Evolutionary conservation across 192 early-diverging fungal genomes (phyloP).

Genomic region (Backusella tarrabulga): DNA sequence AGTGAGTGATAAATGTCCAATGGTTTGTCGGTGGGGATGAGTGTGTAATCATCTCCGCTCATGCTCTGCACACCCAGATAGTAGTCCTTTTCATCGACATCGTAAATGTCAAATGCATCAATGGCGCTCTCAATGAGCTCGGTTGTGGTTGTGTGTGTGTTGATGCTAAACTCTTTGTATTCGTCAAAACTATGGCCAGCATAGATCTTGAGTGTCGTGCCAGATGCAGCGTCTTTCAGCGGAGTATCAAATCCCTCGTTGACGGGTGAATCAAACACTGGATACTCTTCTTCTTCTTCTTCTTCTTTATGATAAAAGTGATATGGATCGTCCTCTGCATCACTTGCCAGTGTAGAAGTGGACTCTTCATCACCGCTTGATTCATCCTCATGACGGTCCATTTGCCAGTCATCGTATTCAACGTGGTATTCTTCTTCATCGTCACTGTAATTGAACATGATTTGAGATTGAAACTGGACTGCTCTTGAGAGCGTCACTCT

Average conservation of each 20-base stretch:
- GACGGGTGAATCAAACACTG: neutral
- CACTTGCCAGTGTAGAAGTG: constrained; percentile 18
- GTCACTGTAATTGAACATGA: constrained; percentile 23
- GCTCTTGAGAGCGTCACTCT: constrained; percentile 31
- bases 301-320: constrained; percentile 11
- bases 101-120: constrained; percentile 35
- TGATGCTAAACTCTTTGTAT: constrained; percentile 17
- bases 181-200: constrained; percentile 37
- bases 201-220: constrained; percentile 35
- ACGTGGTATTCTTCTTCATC: constrained; percentile 41
- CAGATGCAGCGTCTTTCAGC: neutral
- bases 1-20: constrained; percentile 52
- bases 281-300: neutral
- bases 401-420: constrained; percentile 45
- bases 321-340: neutral
- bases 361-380: constrained; percentile 38
- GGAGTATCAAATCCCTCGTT: constrained; percentile 6
- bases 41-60: constrained; percentile 48
- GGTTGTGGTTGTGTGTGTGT: constrained; percentile 34
- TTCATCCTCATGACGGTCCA: constrained; percentile 24
- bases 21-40: constrained; percentile 51
- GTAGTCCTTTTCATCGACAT: constrained; percentile 26
- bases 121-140: constrained; percentile 48
- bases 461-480: constrained; percentile 35
- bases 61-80: constrained; percentile 47